Percentiles rank a stretch among this genome's conserved stretches.
These are phyloP conservation scores for Kwoniella shandongensis DNA, from an alignment of 768 basidiomycete genomes.

Conservation along the genomic window DNA sequence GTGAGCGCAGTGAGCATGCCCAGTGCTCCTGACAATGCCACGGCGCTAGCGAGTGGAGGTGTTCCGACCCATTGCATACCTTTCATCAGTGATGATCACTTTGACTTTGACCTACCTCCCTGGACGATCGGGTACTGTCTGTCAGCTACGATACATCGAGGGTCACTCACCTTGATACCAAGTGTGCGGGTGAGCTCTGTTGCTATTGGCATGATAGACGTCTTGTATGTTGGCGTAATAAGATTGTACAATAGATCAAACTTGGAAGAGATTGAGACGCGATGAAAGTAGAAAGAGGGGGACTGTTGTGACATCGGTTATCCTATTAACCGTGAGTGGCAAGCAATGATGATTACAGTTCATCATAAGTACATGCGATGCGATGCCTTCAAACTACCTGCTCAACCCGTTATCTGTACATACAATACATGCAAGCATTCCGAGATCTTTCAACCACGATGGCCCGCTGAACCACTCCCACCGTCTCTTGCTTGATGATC, in stretches of 20 bases:
- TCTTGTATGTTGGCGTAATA: too few relatives aligned
- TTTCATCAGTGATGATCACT: not conserved
- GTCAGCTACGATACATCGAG: not conserved
- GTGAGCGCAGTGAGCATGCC: slow-evolving; percentile 85
- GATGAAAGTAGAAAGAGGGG: not conserved
- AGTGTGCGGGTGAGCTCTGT: slow-evolving; percentile 38
- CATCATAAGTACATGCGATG: too few relatives aligned
- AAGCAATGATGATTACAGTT: too few relatives aligned
- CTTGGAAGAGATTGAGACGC: too few relatives aligned
- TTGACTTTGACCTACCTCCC: slow-evolving; percentile 25
- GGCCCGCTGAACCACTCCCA: too few relatives aligned
- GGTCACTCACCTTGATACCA: slow-evolving; percentile 35
- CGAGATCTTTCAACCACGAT: too few relatives aligned
- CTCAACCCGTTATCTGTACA: too few relatives aligned
- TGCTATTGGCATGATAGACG: slow-evolving; percentile 38
- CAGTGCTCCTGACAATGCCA: slow-evolving; percentile 47
- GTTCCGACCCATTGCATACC: slow-evolving; percentile 64
- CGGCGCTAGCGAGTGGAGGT: slow-evolving; percentile 56
- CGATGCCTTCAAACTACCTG: too few relatives aligned
- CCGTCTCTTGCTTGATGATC: too few relatives aligned
- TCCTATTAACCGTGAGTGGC: not conserved
- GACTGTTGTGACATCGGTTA: not conserved
- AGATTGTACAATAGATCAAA: too few relatives aligned
- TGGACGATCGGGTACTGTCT: slow-evolving; percentile 41
- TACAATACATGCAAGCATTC: too few relatives aligned